Conservation (phyloP, 208 protist genomes). For the Balamuthia mandrillaris region DNA sequence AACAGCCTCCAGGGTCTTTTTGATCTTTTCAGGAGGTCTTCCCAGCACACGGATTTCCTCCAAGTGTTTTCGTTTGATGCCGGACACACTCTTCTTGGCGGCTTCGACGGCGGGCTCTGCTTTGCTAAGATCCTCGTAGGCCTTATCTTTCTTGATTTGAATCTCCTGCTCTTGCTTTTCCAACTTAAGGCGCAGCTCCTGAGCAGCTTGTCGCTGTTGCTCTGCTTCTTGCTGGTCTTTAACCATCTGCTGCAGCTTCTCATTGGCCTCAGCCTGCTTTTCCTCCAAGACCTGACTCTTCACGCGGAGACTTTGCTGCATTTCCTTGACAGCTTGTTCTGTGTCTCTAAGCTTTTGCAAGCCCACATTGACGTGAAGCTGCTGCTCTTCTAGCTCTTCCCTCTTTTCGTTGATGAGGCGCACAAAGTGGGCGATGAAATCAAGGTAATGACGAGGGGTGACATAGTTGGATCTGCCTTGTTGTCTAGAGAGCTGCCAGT, state of each 20-base stretch:
- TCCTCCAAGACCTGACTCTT: conserved; percentile 77
- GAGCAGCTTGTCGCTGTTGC: conserved; percentile 74
- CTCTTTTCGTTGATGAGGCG: conserved; percentile 89
- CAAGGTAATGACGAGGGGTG: conserved; percentile 97
- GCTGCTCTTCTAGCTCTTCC: conserved; percentile 86
- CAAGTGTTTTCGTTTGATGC: conserved; percentile 89
- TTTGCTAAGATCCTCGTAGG: conserved; percentile 87
- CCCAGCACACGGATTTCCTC: conserved; percentile 93
- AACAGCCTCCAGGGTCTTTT: conserved; percentile 70
- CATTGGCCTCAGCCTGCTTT: conserved; percentile 80
- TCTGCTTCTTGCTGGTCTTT: conserved; percentile 76
- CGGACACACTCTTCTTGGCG: conserved; percentile 75
- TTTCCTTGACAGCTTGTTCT: conserved; percentile 61
- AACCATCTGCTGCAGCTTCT: conserved; percentile 84
- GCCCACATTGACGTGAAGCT: conserved; percentile 91
- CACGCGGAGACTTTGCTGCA: conserved; percentile 62
- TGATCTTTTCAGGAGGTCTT: conserved; percentile 91
- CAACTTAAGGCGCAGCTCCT: conserved; percentile 72
- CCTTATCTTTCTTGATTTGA: conserved; percentile 78
- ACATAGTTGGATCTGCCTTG: conserved; percentile 72
- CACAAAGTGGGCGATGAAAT: conserved; percentile 93
- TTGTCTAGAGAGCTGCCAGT: conserved; percentile 65
- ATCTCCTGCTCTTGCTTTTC: conserved; percentile 71
- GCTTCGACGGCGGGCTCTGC: conserved; percentile 92
- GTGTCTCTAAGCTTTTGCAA: conserved; percentile 86